phyloP scores from a whole-genome alignment of 2,329 filamentous ascomycete species.

The Aspergillus chevalieri region DNA sequence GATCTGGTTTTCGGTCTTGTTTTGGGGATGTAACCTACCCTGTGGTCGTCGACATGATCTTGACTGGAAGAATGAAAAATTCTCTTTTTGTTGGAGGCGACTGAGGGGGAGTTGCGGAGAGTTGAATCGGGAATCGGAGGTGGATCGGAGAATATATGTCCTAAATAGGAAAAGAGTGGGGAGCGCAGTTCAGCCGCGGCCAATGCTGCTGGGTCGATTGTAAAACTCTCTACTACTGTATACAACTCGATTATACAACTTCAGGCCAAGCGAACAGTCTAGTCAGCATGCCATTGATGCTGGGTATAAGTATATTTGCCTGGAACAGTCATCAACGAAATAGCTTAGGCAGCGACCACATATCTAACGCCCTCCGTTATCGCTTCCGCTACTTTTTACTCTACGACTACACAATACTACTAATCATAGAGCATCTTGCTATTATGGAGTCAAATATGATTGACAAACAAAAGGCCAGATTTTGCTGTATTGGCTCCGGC shows the following conservation, averaged over 20 bases:
- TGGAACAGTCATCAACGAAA: no score
- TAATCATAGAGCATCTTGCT: no score
- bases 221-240: no score
- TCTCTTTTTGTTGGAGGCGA: background rate
- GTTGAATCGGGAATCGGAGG: constrained; percentile 11
- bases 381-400: no score
- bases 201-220: background rate
- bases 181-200: background rate
- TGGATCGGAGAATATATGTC: constrained; percentile 11
- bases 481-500: constrained; percentile 21
- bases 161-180: constrained; percentile 1
- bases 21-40: constrained; percentile 30
- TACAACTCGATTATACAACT: no score
- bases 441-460: no score
- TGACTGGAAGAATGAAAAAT: background rate
- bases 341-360: no score
- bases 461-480: background rate
- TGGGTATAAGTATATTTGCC: no score
- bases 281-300: no score
- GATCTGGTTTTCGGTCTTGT: background rate
- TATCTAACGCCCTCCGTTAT: no score
- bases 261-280: no score
- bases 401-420: no score
- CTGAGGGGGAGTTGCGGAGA: constrained; percentile 1
- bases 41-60: constrained; percentile 49